Evolutionary conservation across 2,329 filamentous ascomycete species (phyloP), one percentile per base, ranked within the genome.

Genomic region (Didymella glomerata): DNA sequence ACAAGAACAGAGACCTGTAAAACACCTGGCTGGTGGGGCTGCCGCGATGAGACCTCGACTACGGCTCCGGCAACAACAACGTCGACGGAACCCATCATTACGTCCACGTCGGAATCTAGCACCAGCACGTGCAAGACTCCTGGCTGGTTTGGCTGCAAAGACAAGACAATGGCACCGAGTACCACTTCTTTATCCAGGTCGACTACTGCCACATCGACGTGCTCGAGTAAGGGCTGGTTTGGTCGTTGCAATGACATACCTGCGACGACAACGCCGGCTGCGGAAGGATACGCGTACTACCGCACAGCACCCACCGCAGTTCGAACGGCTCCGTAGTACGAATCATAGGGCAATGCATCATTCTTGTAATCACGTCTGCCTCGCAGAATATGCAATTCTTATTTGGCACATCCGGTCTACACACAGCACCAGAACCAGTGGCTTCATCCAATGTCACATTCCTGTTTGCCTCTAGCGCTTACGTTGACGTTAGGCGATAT

Each of bases 11-110:
- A 71, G 52, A 76, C 74, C 3, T 76, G 74, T 53, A 73, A 76
- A 50, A 76, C 74, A 1, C 74, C 74, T 20, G 74, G 74, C 1
- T 76, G 74, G 74, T 76, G 74, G 74, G 74, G 74, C 18, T 76
- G 74, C 34, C 65, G 68, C 1, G 75, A 77, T 56, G 62, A 66
- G n/a, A 77, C 71, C 3, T 65, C 69, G 11, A 71, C 71, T 4
- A 68, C 63, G 9, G 66, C 68, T 14, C 56, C 68, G 9, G 70
- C 65, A 16, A 68, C 62, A 18, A 67, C 67, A 11, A 67, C 64
- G 8, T 25, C n/a, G 11, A 69, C 63, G 1, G 62, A 48, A 3
- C 65, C 63, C 9, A 42, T 57, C 22, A 61, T 56, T 14, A 61
- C 62, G 41, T 68, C 63, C 10, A 64, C 65, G 2, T 53, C 66